Percentiles rank a stretch among this genome's conserved stretches.
Conservation (phyloP, 441 rosid genomes). For the Eutrema salsugineum region DNA sequence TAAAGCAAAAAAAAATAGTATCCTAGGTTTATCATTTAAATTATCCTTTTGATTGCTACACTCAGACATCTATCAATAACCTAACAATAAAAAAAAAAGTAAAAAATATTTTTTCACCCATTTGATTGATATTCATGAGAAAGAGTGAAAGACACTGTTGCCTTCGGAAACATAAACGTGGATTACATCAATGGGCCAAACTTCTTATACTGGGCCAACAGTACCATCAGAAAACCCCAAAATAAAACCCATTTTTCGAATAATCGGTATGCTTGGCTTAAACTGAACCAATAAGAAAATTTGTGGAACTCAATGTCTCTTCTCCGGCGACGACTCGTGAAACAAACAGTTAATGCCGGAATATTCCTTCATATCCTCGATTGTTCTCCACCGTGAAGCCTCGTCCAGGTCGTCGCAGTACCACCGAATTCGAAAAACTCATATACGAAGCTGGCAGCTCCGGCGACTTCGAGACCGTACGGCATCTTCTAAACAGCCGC, state of each 20-base stretch:
- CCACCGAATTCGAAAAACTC: slow-evolving; percentile 47
- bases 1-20: neutral
- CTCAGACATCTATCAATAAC: neutral
- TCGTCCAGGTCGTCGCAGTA: slow-evolving; percentile 38
- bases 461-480: slow-evolving; percentile 42
- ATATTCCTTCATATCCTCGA: slow-evolving; percentile 22
- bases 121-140: neutral
- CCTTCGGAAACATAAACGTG: neutral
- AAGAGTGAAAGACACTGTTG: neutral
- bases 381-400: slow-evolving; percentile 7
- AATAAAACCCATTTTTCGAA: neutral
- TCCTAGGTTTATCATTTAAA: neutral
- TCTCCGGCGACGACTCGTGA: slow-evolving; percentile 26
- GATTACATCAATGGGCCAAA: neutral
- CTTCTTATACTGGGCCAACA: neutral
- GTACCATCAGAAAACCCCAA: neutral
- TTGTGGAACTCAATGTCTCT: slow-evolving; percentile 1
- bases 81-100: neutral
- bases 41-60: neutral
- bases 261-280: neutral
- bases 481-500: slow-evolving; percentile 50
- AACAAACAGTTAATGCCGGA: slow-evolving; percentile 3
- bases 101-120: neutral
- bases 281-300: neutral
- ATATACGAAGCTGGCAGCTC: slow-evolving; percentile 40